Base-by-base conservation (phyloP, 2,329 filamentous ascomycete genomes). In the Immersiporthe knoxdaviesiana region DNA sequence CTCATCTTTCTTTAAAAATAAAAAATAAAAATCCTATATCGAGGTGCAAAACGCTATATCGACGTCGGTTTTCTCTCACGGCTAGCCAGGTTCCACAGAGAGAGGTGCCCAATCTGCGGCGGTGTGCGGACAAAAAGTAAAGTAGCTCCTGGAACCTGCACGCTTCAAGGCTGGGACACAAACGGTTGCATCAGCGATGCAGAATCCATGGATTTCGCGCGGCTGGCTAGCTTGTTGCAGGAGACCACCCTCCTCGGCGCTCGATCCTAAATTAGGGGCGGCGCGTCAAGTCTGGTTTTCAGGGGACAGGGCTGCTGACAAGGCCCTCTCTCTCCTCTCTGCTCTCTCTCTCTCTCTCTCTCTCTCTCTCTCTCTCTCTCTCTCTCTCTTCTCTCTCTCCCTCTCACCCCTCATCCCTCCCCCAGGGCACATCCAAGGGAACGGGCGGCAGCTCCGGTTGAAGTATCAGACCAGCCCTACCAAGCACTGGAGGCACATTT, bases 61-160 rank as follows among this genome's bases (percentile, higher is more conserved):
- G 8, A 35, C 30, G 18, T 21, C 16, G 32, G n/a, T n/a, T n/a
- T n/a, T 59, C 37, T 59, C 30, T n/a, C 56, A 59, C 56, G 32
- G 21, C 56, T 24, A 30, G n/a, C 11, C 8, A 59, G 56, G 30
- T 37, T 37, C 32, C 56, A 35, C 56, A 37, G 18, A 12, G 30
- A 59, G 18, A 12, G 30, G 32, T 37, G 21, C 39, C 12, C n/a
- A 30, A 30, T 47, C 24, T 47, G 30, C 50, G 30, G 44, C 44
- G 21, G 32, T 24, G 44, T 44, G 30, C 30, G 47, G 30, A 37
- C 62, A 32, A 47, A n/a, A n/a, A n/a, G n/a, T n/a, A n/a, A n/a
- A 64, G 47, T 16, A 54, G 41, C 41, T 54, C 30, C 47, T 64
- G 62, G 62, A 64, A 64, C 62, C 30, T 50, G 44, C 62, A 63